Conservation (phyloP, 73 alveolate genomes). For the Uronychia binucleata region DNA sequence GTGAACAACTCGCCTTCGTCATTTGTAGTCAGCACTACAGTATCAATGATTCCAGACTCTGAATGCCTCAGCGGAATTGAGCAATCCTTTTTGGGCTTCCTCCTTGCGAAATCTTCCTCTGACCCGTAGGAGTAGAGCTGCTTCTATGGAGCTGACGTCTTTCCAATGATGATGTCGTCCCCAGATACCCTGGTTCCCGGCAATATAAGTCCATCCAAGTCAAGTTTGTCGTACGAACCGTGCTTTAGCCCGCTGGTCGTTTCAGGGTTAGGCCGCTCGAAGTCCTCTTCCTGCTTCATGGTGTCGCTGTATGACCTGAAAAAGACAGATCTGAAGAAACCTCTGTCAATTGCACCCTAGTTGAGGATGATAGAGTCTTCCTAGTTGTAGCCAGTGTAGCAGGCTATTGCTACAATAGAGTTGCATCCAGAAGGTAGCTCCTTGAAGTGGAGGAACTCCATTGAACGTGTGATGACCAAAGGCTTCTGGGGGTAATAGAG, state of each 20-base stretch:
- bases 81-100: constrained; percentile 76
- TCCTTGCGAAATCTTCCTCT: constrained; percentile 18
- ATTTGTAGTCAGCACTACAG: constrained; percentile 85
- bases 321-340: constrained; percentile 97
- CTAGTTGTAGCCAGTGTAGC: constrained; percentile 99
- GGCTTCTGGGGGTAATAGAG: constrained; percentile 98
- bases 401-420: constrained; percentile 98
- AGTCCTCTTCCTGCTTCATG: constrained; percentile 79
- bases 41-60: constrained; percentile 96
- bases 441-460: constrained; percentile 93
- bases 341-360: constrained; percentile 96
- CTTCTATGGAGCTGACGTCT: constrained; percentile 75
- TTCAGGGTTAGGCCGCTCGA: constrained; percentile 78
- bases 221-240: constrained; percentile 95
- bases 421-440: constrained; percentile 97
- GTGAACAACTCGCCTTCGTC: constrained; percentile 89
- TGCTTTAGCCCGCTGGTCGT: constrained; percentile 85
- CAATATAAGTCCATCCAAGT: constrained; percentile 95
- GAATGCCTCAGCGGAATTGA: constrained; percentile 86
- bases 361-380: constrained; percentile 99
- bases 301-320: constrained; percentile 95
- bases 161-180: constrained; percentile 99
- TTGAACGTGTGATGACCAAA: constrained; percentile 74
- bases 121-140: constrained; percentile 49
- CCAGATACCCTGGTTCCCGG: constrained; percentile 99